Conservation (phyloP, 768 basidiomycete genomes). For the Nidula microcarpa region DNA sequence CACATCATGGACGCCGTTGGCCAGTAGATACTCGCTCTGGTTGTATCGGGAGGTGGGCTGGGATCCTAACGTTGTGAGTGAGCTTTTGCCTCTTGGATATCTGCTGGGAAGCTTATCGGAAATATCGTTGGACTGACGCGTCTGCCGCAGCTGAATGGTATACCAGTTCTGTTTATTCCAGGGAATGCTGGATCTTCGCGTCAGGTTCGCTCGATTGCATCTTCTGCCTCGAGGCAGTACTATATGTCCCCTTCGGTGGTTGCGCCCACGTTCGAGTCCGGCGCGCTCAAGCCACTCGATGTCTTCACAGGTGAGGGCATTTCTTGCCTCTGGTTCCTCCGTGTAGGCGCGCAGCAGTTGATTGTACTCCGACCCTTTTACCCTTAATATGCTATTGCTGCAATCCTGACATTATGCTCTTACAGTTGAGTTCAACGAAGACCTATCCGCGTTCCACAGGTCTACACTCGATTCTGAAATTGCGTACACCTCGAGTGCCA, state of each 20-base stretch:
- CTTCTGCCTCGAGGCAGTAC: slow-evolving; percentile 82
- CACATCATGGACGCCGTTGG: slow-evolving; percentile 65
- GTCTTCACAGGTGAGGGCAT: slow-evolving; percentile 69
- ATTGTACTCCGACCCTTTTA: too few relatives aligned
- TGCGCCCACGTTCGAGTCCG: slow-evolving; percentile 48
- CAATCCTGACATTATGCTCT: neutral
- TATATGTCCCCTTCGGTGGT: slow-evolving; percentile 57
- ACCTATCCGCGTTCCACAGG: slow-evolving; percentile 93
- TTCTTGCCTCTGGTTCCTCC: too few relatives aligned
- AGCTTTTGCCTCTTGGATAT: too few relatives aligned
- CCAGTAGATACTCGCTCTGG: slow-evolving; percentile 77
- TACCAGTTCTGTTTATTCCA: slow-evolving; percentile 94
- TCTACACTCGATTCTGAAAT: slow-evolving; percentile 83
- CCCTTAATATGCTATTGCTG: too few relatives aligned
- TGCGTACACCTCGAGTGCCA: slow-evolving; percentile 64
- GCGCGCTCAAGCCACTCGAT: slow-evolving; percentile 61
- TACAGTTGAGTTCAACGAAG: slow-evolving; percentile 94
- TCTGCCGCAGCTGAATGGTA: slow-evolving; percentile 31
- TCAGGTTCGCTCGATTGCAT: slow-evolving; percentile 94
- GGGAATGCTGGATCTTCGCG: slow-evolving; percentile 95
- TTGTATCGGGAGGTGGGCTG: slow-evolving; percentile 88
- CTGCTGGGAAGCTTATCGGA: too few relatives aligned
- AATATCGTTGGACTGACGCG: neutral
- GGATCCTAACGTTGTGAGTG: slow-evolving; percentile 61
- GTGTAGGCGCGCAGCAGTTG: too few relatives aligned